phyloP scores from a whole-genome alignment of 768 basidiomycete species.

The Hericium coralloides region DNA sequence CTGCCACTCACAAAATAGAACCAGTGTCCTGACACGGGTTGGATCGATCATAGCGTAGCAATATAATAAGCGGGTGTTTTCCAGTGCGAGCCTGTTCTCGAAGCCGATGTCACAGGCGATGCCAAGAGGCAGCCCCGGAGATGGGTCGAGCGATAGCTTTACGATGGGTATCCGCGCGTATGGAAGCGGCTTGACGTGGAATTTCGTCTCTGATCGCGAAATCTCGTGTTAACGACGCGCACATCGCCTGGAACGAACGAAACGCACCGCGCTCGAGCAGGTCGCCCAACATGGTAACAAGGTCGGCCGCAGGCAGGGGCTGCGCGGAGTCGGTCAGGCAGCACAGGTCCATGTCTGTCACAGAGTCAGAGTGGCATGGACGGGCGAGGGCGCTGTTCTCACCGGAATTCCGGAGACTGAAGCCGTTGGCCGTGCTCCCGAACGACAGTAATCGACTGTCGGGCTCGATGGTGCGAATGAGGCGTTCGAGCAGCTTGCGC shows the following conservation, averaged over 20 bases:
- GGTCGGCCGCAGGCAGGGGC: constrained; percentile 72
- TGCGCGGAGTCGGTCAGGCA: constrained; percentile 88
- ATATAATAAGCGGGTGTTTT: constrained; percentile 93
- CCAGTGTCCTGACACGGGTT: constrained; percentile 84
- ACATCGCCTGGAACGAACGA: constrained; percentile 1
- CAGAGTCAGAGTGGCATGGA: not conserved
- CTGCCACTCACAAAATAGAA: constrained; percentile 81
- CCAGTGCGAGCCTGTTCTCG: constrained; percentile 92
- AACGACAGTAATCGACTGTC: constrained; percentile 86
- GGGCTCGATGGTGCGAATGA: constrained; percentile 93
- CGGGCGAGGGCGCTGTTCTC: constrained; percentile 2
- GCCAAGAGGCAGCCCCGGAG: constrained; percentile 70
- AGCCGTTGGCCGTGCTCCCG: constrained; percentile 94
- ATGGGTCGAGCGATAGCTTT: constrained; percentile 88
- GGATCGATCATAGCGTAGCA: constrained; percentile 98
- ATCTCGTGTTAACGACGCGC: constrained; percentile 10
- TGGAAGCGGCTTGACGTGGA: constrained; percentile 91
- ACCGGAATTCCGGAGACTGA: constrained; percentile 95
- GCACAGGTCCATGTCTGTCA: constrained; percentile 93
- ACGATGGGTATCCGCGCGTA: constrained; percentile 98
- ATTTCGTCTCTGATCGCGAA: constrained; percentile 69
- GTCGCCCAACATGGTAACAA: constrained; percentile 91
- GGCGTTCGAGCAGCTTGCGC: constrained; percentile 85
- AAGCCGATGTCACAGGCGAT: constrained; percentile 99
- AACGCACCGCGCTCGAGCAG: constrained; percentile 83